Evolutionary conservation across 1,284 basidiomycete species (phyloP).

Genomic region (Cryptococcus sp.): DNA sequence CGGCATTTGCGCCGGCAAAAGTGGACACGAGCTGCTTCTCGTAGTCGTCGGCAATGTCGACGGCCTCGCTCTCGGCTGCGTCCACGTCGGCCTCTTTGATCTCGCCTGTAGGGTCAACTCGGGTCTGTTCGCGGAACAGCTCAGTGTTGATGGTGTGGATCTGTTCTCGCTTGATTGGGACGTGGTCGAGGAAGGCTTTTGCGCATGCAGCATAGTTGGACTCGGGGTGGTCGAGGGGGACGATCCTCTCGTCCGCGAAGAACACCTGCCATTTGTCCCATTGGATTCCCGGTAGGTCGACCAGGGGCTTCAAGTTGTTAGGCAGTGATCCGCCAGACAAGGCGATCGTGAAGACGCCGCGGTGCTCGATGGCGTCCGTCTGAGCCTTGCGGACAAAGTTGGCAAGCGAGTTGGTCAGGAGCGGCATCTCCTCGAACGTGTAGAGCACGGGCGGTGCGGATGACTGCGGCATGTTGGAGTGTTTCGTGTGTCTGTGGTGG

Average conservation of each 20-base stretch:
- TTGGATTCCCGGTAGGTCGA: slow-evolving; percentile 68
- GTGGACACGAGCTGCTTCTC: slow-evolving; percentile 88
- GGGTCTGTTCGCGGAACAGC: slow-evolving; percentile 60
- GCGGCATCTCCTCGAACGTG: slow-evolving; percentile 63
- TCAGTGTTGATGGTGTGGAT: slow-evolving; percentile 81
- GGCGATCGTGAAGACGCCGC: slow-evolving; percentile 87
- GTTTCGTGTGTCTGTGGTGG: background rate
- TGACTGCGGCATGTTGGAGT: slow-evolving; percentile 39
- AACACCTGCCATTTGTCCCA: slow-evolving; percentile 99
- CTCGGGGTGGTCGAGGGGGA: slow-evolving; percentile 87
- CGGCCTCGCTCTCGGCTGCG: slow-evolving; percentile 61
- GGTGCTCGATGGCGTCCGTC: slow-evolving; percentile 83
- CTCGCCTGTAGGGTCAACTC: slow-evolving; percentile 54
- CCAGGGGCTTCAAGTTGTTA: slow-evolving; percentile 74
- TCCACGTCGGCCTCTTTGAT: slow-evolving; percentile 31
- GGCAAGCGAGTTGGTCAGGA: slow-evolving; percentile 68
- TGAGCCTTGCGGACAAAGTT: slow-evolving; percentile 85
- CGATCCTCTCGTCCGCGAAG: slow-evolving; percentile 93
- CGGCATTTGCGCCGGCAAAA: slow-evolving; percentile 86
- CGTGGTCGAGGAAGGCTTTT: slow-evolving; percentile 77
- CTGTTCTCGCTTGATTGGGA: slow-evolving; percentile 69
- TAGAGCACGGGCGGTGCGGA: slow-evolving; percentile 66
- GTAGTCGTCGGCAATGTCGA: slow-evolving; percentile 88
- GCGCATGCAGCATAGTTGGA: slow-evolving; percentile 84
- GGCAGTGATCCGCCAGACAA: slow-evolving; percentile 92